Percentiles rank a stretch among this genome's conserved stretches.
These are phyloP conservation scores for Saccharomycopsis amapae DNA, from an alignment of 805 yeast genomes.

Conservation along the genomic window DNA sequence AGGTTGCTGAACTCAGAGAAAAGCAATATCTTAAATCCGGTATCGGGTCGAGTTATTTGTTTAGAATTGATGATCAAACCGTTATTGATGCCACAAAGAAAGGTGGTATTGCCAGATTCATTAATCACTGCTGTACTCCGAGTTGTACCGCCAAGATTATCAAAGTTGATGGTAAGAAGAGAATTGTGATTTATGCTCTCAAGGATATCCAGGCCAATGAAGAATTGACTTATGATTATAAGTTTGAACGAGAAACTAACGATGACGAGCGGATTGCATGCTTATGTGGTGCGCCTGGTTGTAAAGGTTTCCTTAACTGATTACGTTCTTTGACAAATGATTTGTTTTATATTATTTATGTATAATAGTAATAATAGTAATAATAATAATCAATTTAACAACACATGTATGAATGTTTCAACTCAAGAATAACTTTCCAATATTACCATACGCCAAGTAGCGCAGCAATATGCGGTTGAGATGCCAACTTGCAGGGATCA, in stretches of 20 bases:
- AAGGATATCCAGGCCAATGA: constrained; percentile 83
- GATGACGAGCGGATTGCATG: constrained; percentile 86
- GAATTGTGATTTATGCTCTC: constrained; percentile 91
- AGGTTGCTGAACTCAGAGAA: constrained; percentile 89
- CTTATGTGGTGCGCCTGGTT: constrained; percentile 90
- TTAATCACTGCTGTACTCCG: constrained; percentile 96
- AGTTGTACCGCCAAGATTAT: constrained; percentile 96
- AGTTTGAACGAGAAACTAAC: constrained; percentile 85
- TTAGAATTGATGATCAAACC: constrained; percentile 87
- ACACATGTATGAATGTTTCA: neutral
- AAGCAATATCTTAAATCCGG: constrained; percentile 80
- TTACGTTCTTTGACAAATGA: neutral
- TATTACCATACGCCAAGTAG: neutral
- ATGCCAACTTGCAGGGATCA: neutral
- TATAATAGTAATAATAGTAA: neutral
- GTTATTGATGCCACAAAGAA: constrained; percentile 96
- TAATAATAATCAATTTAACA: too few species aligned
- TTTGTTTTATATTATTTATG: neutral
- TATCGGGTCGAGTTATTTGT: constrained; percentile 89
- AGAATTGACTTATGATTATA: constrained; percentile 93
- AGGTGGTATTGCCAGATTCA: constrained; percentile 95
- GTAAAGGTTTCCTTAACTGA: constrained; percentile 85
- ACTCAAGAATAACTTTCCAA: neutral
- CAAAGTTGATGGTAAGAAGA: constrained; percentile 85
- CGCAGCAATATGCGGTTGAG: neutral